Percentiles rank a stretch among this genome's conserved stretches.
phyloP scores from a whole-genome alignment of 1,139 yeast species.

The Saccharomycopsis crataegensis region DNA sequence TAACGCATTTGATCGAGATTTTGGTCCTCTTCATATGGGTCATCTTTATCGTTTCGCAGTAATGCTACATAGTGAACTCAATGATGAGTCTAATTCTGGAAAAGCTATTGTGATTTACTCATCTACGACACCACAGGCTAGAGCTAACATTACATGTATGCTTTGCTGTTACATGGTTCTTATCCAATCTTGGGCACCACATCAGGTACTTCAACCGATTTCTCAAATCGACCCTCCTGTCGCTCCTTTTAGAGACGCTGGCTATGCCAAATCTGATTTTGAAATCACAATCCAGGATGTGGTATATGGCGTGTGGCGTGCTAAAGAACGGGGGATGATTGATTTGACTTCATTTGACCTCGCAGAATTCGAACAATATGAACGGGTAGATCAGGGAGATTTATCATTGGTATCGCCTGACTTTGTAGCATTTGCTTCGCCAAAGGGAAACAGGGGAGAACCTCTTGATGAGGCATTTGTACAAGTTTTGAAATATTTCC shows the following conservation, averaged over 20 bases:
- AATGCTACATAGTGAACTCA: slow-evolving; percentile 80
- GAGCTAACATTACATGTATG: slow-evolving; percentile 95
- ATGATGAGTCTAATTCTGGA: slow-evolving; percentile 75
- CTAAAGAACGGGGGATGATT: slow-evolving; percentile 83
- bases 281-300: slow-evolving; percentile 90
- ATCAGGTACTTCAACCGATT: slow-evolving; percentile 90
- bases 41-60: slow-evolving; percentile 93
- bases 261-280: slow-evolving; percentile 91
- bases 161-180: slow-evolving; percentile 91
- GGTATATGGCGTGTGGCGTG: slow-evolving; percentile 95
- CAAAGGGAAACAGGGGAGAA: slow-evolving; percentile 61
- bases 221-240: slow-evolving; percentile 91
- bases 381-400: slow-evolving; percentile 95
- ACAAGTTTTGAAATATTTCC: slow-evolving; percentile 73
- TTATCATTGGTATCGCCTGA: slow-evolving; percentile 87
- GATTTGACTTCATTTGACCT: slow-evolving; percentile 82
- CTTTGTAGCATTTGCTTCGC: slow-evolving; percentile 96
- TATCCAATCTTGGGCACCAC: slow-evolving; percentile 97
- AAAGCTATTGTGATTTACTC: slow-evolving; percentile 90
- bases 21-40: slow-evolving; percentile 93
- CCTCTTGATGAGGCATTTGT: slow-evolving; percentile 50
- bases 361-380: slow-evolving; percentile 91
- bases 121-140: slow-evolving; percentile 65
- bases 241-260: slow-evolving; percentile 94
- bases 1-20: slow-evolving; percentile 88